phyloP scores from a whole-genome alignment of 2,329 filamentous ascomycete genomes.

The Metarhizium humberi region DNA sequence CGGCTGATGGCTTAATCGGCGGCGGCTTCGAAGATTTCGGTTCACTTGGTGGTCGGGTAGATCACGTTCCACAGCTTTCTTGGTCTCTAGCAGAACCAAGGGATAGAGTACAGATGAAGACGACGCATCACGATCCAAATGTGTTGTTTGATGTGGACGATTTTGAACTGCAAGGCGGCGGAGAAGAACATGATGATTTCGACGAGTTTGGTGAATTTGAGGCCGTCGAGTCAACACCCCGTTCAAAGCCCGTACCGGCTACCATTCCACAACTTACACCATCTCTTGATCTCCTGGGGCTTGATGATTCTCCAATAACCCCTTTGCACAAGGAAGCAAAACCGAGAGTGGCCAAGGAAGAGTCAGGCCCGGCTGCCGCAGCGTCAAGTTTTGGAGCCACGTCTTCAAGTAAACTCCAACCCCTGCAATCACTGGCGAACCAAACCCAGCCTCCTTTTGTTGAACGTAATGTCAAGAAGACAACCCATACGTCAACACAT shows the following conservation, averaged over 20 bases:
- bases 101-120: conserved; percentile 15
- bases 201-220: conserved; percentile 54
- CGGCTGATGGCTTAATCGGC: neutral
- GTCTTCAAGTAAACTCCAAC: conserved; percentile 29
- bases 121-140: conserved; percentile 31
- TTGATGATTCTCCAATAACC: conserved; percentile 20
- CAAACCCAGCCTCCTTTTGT: conserved; percentile 44
- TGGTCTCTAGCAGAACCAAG: conserved; percentile 7
- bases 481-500: conserved; percentile 11
- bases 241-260: conserved; percentile 9
- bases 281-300: conserved; percentile 31
- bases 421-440: conserved; percentile 43
- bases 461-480: conserved; percentile 36
- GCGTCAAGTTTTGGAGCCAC: conserved; percentile 19
- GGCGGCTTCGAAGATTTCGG: neutral
- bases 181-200: conserved; percentile 37
- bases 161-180: conserved; percentile 31
- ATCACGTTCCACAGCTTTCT: conserved; percentile 9
- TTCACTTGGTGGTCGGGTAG: neutral
- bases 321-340: conserved; percentile 3
- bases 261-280: conserved; percentile 10
- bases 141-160: conserved; percentile 60
- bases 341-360: neutral
- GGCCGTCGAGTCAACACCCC: conserved; percentile 23
- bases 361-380: conserved; percentile 5